Conservation (phyloP, 768 basidiomycete species). For the Tylopilus intermedius region DNA sequence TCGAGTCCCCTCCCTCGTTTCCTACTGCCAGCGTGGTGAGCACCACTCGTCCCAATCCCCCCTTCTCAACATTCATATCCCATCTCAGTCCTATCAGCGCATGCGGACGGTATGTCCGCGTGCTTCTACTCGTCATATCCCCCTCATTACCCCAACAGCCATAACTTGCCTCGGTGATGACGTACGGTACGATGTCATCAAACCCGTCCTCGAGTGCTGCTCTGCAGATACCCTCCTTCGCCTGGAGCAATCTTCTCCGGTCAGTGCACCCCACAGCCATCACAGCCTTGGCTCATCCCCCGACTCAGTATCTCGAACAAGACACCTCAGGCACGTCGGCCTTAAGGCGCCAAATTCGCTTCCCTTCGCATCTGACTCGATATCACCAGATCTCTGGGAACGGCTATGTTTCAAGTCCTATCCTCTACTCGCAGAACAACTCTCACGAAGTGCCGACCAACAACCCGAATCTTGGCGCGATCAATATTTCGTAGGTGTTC, state of each 20-base stretch:
- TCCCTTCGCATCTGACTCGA: conserved; percentile 4
- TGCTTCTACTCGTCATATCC: not conserved
- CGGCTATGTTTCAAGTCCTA: conserved; percentile 58
- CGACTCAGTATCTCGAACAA: conserved; percentile 44
- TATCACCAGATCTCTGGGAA: conserved; percentile 59
- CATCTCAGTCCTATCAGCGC: conserved; percentile 47
- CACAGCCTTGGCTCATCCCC: conserved; percentile 12
- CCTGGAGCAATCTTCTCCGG: conserved; percentile 68
- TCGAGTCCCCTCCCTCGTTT: conserved; percentile 59
- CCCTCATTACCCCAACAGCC: conserved; percentile 35
- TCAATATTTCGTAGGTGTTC: conserved; percentile 55
- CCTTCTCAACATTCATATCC: conserved; percentile 8
- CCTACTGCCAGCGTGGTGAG: conserved; percentile 71
- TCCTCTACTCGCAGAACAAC: conserved; percentile 48
- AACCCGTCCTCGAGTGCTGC: conserved; percentile 72
- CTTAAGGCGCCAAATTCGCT: not conserved
- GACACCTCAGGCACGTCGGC: conserved; percentile 49
- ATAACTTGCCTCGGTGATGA: conserved; percentile 59
- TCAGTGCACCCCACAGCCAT: conserved; percentile 33
- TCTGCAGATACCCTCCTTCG: conserved; percentile 62
- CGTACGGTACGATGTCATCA: conserved; percentile 59
- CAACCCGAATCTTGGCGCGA: conserved; percentile 64
- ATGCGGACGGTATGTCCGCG: conserved; percentile 54
- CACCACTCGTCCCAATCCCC: not conserved
- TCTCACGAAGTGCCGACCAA: conserved; percentile 35